Evolutionary conservation across 78 protist species (phyloP).

Genomic region (Speleostelium caveatum): DNA sequence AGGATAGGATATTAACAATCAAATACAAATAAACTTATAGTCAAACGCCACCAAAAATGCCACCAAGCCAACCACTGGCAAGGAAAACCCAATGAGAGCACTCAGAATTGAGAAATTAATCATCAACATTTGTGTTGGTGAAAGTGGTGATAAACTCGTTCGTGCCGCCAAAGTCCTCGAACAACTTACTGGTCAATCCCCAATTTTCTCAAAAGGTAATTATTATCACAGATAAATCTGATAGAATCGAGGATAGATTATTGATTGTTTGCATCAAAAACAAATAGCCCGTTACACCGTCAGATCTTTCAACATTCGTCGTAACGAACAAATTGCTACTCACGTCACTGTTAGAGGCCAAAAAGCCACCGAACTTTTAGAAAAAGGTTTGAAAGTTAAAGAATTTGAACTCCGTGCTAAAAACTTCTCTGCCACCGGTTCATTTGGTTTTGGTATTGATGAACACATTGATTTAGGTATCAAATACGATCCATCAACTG

Average conservation of each 20-base stretch:
- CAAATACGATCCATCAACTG: conserved; percentile 98
- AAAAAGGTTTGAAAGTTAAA: conserved; percentile 95
- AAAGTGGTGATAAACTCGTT: conserved; percentile 98
- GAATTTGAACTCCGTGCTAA: conserved; percentile 96
- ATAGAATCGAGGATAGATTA: background rate
- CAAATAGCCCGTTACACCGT: conserved; percentile 97
- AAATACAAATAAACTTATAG: too few relatives aligned
- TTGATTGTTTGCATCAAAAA: background rate
- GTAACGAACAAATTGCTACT: conserved; percentile 98
- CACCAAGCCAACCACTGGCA: conserved; percentile 41
- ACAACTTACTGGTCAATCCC: conserved; percentile 97
- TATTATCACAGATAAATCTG: background rate
- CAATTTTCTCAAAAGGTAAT: conserved; percentile 94
- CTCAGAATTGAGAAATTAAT: conserved; percentile 96
- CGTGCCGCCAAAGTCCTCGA: conserved; percentile 99
- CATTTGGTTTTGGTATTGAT: conserved; percentile 98
- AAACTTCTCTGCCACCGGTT: conserved; percentile 94
- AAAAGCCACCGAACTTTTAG: conserved; percentile 98
- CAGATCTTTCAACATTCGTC: conserved; percentile 97
- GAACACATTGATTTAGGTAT: conserved; percentile 99
- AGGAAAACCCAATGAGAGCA: conserved; percentile 91
- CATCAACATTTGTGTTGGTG: conserved; percentile 99
- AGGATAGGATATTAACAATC: too few relatives aligned
- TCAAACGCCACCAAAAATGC: conserved; percentile 60
- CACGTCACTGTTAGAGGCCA: conserved; percentile 99